These are phyloP conservation scores for Lactarius pseudohatsudake DNA, from an alignment of 768 basidiomycete genomes.

Conservation along the genomic window DNA sequence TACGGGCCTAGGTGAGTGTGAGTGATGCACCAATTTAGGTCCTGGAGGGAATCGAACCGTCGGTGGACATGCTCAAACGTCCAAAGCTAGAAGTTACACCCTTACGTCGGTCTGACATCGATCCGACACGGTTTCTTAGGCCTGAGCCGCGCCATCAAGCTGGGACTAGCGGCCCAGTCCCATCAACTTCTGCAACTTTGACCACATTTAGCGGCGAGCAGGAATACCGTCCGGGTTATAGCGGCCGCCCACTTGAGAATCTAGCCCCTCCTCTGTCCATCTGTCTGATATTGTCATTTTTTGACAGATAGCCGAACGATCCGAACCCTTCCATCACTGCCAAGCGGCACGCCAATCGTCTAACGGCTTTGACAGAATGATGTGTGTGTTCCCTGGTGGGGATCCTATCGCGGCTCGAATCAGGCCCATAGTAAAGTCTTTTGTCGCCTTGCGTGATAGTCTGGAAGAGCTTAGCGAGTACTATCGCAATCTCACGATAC, in stretches of 20 bases:
- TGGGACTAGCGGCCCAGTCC: too few species aligned
- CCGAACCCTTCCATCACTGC: background rate
- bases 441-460: background rate
- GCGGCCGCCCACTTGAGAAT: background rate
- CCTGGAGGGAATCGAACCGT: background rate
- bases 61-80: background rate
- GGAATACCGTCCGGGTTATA: background rate
- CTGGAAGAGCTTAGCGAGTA: background rate
- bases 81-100: background rate
- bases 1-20: background rate
- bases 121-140: background rate
- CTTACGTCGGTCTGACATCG: background rate
- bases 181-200: too few species aligned
- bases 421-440: background rate
- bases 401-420: background rate
- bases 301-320: background rate
- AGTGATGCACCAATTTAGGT: background rate
- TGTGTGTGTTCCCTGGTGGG: background rate
- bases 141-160: background rate
- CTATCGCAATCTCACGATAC: background rate
- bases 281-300: background rate
- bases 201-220: too few species aligned
- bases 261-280: background rate
- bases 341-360: background rate
- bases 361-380: background rate